Evolutionary conservation across 1,284 basidiomycete species (phyloP).

Genomic region (Flammula alnicola): DNA sequence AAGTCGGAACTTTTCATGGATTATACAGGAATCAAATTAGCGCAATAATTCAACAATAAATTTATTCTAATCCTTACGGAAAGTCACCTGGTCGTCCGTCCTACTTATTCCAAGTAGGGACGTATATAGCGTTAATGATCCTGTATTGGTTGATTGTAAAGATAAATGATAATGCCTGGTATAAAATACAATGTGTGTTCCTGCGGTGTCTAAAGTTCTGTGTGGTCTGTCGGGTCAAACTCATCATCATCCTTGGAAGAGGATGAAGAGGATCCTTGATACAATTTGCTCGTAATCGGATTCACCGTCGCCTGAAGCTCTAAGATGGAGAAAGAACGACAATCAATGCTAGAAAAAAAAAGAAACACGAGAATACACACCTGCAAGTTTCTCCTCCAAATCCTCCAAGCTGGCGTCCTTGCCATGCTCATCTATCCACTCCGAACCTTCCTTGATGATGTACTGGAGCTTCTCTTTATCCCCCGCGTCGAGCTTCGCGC

Average conservation of each 20-base stretch:
- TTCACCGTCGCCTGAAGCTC: constrained; percentile 30
- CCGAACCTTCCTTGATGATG: constrained; percentile 20
- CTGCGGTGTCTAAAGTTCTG: constrained; percentile 16
- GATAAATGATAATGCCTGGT: constrained; percentile 1
- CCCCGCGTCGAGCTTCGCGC: constrained; percentile 15
- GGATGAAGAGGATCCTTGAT: constrained; percentile 14
- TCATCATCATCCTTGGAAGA: constrained; percentile 8
- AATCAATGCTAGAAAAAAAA: background rate
- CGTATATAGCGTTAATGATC: no score
- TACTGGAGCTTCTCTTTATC: constrained; percentile 23
- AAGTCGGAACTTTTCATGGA: no score
- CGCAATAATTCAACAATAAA: no score
- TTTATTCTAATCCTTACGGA: no score
- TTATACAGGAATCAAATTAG: no score
- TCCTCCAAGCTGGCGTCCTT: constrained; percentile 33
- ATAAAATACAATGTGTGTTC: constrained; percentile 6
- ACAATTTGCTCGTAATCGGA: constrained; percentile 31
- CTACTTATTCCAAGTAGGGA: no score
- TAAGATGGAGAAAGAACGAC: constrained; percentile 6
- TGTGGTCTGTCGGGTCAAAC: constrained; percentile 19
- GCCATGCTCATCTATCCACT: constrained; percentile 35
- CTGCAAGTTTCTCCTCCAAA: constrained; percentile 35
- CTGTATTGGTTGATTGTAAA: no score
- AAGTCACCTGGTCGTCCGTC: no score
- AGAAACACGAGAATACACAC: constrained; percentile 22